phyloP scores from a whole-genome alignment of 495 filamentous ascomycete species.

The Apodospora peruviana region DNA sequence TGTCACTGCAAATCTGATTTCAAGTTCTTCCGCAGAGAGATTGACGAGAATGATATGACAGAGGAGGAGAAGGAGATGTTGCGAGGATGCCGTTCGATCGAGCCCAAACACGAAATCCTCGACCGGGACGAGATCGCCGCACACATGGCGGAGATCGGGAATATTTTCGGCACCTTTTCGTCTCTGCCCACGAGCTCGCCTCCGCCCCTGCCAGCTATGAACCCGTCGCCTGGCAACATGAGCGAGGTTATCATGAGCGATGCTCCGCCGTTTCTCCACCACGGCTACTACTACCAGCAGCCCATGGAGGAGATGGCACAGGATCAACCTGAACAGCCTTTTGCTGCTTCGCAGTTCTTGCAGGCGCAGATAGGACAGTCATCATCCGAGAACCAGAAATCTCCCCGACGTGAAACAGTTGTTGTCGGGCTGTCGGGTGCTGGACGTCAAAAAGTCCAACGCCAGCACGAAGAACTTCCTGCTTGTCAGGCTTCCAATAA shows the following conservation, averaged over 20 bases:
- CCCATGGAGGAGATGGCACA: background rate
- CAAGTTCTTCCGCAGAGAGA: conserved; percentile 13
- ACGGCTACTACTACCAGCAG: background rate
- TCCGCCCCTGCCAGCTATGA: conserved; percentile 5
- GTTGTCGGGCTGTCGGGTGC: too few relatives aligned
- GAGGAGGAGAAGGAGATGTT: conserved; percentile 6
- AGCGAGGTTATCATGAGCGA: background rate
- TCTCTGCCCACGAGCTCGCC: too few relatives aligned
- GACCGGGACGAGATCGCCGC: conserved; percentile 1
- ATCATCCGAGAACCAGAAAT: too few relatives aligned
- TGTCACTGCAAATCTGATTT: conserved; percentile 31
- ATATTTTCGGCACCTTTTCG: background rate
- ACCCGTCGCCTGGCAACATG: background rate
- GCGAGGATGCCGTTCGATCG: conserved; percentile 8
- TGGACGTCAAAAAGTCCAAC: too few relatives aligned
- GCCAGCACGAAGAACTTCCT: too few relatives aligned
- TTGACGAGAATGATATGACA: conserved; percentile 11
- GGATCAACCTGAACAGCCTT: too few relatives aligned
- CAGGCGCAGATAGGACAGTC: too few relatives aligned
- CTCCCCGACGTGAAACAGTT: too few relatives aligned
- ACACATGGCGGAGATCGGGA: conserved; percentile 12
- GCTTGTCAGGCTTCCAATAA: too few relatives aligned
- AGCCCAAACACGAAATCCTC: background rate
- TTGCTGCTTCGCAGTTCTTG: too few relatives aligned
- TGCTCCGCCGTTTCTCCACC: too few relatives aligned